These are phyloP conservation scores for Rhodomyrtus psidioides DNA, from an alignment of 441 rosid genomes.

Conservation along the genomic window DNA sequence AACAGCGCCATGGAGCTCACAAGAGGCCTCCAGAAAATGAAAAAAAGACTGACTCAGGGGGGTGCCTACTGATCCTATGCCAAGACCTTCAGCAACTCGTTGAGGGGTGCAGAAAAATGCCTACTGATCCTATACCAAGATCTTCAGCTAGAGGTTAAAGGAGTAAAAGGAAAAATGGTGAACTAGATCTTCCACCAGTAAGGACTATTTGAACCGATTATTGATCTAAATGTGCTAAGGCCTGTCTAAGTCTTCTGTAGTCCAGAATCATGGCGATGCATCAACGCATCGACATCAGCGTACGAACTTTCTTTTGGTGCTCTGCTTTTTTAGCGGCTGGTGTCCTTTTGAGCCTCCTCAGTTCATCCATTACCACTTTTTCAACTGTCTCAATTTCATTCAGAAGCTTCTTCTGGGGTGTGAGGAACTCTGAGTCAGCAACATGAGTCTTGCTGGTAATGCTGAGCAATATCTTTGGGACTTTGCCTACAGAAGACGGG, in stretches of 20 bases:
- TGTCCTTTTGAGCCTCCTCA: slow-evolving; percentile 54
- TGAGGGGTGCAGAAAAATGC: neutral
- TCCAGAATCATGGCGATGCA: neutral
- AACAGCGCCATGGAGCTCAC: neutral
- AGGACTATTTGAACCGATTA: neutral
- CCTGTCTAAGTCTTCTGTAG: slow-evolving; percentile 7
- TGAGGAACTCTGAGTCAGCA: slow-evolving; percentile 44
- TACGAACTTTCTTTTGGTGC: slow-evolving; percentile 50
- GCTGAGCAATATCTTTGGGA: slow-evolving; percentile 46
- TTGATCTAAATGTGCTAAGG: slow-evolving; percentile 30
- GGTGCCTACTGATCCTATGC: slow-evolving; percentile 12
- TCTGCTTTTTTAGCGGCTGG: slow-evolving; percentile 56
- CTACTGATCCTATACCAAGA: neutral
- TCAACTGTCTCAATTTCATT: slow-evolving; percentile 67
- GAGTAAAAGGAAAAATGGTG: slow-evolving; percentile 4
- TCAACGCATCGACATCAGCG: slow-evolving; percentile 79
- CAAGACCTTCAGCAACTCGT: slow-evolving; percentile 3
- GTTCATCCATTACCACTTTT: slow-evolving; percentile 63
- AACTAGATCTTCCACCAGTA: neutral
- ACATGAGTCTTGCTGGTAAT: slow-evolving; percentile 23
- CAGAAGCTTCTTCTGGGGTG: slow-evolving; percentile 81
- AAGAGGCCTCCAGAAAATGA: neutral
- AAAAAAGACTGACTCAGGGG: neutral
- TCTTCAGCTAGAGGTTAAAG: neutral
- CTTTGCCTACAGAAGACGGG: slow-evolving; percentile 37